Evolutionary conservation across 257 asterid species (phyloP), one percentile per base, ranked within the genome.

Genomic region (Anisodus acutangulus): DNA sequence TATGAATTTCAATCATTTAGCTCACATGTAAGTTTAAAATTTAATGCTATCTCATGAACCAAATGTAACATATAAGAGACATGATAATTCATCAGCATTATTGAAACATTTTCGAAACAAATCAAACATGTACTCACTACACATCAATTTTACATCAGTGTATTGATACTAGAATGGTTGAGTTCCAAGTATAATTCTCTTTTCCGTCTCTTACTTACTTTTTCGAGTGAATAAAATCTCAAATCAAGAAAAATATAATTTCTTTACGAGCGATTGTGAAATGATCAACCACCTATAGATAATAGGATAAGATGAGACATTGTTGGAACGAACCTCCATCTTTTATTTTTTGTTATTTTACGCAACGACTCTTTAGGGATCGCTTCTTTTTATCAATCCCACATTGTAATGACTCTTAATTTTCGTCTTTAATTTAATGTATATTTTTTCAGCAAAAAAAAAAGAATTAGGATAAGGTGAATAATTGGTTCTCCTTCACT

Each of bases 11-110:
- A 74, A 74, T 49, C 31, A 74, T 74, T 74, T 49, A 8, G 43
- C 13, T 74, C 81, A 49, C 81, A 74, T 74, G 60, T 74, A 74
- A 12, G 5, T 22, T 74, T 49, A 63, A 76, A 76, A 76, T 76
- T 26, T 76, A 76, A 12, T 76, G 63, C 3, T 11, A 74, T 55
- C 12, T 72, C 59, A 72, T 11, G 10, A 41, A 41, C 11, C 60
- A 74, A 74, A 74, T 47, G 19, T 6, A 51, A 51, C 11, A 51
- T 51, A 51, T 4, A 5, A 51, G 55, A 51, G 55, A 51, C 55
- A 51, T 51, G 55, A 51, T 51, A 8, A 51, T 51, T 51, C 55
- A 51, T 51, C 6, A 51, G 55, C 11, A 51, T 51, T 6, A 51
- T 51, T 51, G 1, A 58, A 58, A 58, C 64, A 17, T 58, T 58